Conservation (phyloP, 2,329 filamentous ascomycete species). For the Aspergillus luchuensis region DNA sequence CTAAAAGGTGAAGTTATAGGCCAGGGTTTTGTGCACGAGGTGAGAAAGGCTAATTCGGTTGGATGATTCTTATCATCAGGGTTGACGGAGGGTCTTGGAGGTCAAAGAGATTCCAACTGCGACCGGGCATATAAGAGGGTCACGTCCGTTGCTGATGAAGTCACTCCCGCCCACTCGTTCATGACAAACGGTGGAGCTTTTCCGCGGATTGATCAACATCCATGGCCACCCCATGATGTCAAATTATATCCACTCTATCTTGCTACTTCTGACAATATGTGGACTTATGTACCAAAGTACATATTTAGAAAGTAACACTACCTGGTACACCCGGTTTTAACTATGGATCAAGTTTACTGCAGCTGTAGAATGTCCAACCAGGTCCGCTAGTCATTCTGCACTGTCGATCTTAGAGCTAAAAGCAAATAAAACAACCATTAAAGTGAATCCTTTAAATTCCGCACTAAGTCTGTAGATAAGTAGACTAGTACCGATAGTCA, state of each 20-base stretch:
- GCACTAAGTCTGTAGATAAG: not conserved
- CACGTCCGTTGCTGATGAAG: conserved; percentile 8
- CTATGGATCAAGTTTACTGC: not conserved
- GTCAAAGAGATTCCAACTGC: not conserved
- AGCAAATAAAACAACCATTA: not conserved
- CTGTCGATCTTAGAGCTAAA: not conserved
- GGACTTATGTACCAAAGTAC: no score
- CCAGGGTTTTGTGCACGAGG: not conserved
- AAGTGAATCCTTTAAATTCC: not conserved
- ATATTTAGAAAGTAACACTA: no score
- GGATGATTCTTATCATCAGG: not conserved
- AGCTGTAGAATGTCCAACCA: not conserved
- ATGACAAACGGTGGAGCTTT: conserved; percentile 12
- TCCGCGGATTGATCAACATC: conserved; percentile 8
- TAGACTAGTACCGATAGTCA: not conserved
- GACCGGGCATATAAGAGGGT: conserved; percentile 1
- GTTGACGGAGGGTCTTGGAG: not conserved
- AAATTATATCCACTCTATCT: conserved; percentile 8
- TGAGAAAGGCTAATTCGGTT: not conserved
- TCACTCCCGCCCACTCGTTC: conserved; percentile 5
- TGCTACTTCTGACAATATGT: no score
- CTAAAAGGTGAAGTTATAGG: not conserved
- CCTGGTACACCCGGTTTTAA: not conserved
- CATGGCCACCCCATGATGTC: conserved; percentile 14
- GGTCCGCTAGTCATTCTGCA: not conserved